Evolutionary conservation across 139 green algal genomes (phyloP).

Genomic region (Deuterostichococcus epilithicus): DNA sequence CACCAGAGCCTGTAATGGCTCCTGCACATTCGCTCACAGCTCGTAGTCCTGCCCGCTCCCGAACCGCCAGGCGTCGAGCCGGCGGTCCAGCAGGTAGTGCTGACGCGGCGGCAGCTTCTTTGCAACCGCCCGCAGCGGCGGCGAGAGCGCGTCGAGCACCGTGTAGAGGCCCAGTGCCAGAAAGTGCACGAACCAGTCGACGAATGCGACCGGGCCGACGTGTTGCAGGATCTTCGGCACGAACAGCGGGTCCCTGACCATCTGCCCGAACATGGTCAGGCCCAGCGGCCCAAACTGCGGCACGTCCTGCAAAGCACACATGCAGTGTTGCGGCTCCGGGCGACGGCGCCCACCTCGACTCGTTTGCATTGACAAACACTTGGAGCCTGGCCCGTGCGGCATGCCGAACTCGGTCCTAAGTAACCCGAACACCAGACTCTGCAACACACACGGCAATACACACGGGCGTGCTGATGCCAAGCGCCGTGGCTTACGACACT

Average conservation of each 20-base stretch:
- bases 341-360: too few species aligned
- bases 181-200: constrained; percentile 48
- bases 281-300: constrained; percentile 68
- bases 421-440: too few species aligned
- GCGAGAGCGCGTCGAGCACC: constrained; percentile 7
- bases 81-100: constrained; percentile 13
- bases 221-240: constrained; percentile 58
- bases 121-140: not conserved
- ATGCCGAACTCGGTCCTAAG: too few species aligned
- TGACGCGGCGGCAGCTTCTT: not conserved
- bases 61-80: constrained; percentile 55
- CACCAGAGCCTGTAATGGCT: too few species aligned
- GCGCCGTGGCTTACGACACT: too few species aligned
- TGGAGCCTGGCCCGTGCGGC: too few species aligned
- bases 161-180: constrained; percentile 32
- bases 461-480: too few species aligned
- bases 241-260: constrained; percentile 52
- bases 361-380: too few species aligned
- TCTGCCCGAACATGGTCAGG: constrained; percentile 40
- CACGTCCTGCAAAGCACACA: constrained; percentile 62
- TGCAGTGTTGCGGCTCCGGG: too few species aligned
- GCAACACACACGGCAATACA: too few species aligned
- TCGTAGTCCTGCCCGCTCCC: constrained; percentile 62
- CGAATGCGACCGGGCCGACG: constrained; percentile 31
- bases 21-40: constrained; percentile 12